Conservation (phyloP, 140 eudicot genomes). For the Flaveria floridana region DNA sequence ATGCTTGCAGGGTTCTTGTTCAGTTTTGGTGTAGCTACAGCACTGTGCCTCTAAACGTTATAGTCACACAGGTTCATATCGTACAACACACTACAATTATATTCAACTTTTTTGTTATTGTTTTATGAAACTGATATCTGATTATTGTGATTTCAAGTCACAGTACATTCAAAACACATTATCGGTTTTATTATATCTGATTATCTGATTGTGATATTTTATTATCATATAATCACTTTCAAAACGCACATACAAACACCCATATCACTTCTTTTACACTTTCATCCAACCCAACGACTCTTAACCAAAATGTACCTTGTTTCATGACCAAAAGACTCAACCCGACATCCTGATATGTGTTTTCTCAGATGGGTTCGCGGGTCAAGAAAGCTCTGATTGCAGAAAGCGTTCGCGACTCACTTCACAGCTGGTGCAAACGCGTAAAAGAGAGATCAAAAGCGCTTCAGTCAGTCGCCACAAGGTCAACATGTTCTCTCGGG, state of each 20-base stretch:
- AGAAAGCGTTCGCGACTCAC: constrained; percentile 91
- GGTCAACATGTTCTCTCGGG: constrained; percentile 86
- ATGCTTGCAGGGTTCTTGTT: constrained; percentile 65
- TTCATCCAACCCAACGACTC: too few relatives aligned
- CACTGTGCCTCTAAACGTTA: constrained; percentile 84
- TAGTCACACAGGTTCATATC: constrained; percentile 62
- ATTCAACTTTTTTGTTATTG: background rate
- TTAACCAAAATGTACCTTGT: background rate
- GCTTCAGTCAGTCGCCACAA: constrained; percentile 62
- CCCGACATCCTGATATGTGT: background rate
- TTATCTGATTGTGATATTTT: background rate
- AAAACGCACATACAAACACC: background rate
- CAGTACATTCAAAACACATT: too few relatives aligned
- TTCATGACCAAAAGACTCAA: background rate
- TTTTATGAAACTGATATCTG: background rate
- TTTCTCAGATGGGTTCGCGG: constrained; percentile 83
- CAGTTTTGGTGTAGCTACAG: constrained; percentile 99
- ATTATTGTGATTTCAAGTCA: background rate
- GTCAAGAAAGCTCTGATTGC: constrained; percentile 84
- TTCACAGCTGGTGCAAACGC: constrained; percentile 96
- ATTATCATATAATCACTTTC: background rate
- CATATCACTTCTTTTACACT: background rate
- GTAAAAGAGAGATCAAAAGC: constrained; percentile 86
- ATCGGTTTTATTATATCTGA: background rate
- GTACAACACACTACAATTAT: background rate